Evolutionary conservation across 2,329 filamentous ascomycete species (phyloP).

Genomic region (Scytalidium sp.): DNA sequence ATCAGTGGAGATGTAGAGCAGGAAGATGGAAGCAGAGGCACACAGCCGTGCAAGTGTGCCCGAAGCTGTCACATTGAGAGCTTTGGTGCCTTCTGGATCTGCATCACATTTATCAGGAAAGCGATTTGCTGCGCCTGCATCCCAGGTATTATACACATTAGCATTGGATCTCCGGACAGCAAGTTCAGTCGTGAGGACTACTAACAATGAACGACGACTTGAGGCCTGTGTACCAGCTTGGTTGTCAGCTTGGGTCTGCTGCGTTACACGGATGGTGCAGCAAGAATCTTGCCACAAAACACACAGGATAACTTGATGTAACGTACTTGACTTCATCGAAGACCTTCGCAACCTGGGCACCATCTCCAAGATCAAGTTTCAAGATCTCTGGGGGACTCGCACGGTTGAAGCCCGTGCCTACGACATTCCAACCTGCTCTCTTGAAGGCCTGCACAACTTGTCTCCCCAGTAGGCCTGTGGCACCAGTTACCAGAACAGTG

Average conservation of each 20-base stretch:
- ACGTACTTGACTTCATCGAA: constrained; percentile 55
- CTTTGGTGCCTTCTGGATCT: constrained; percentile 71
- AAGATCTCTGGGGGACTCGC: constrained; percentile 68
- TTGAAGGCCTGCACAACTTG: constrained; percentile 73
- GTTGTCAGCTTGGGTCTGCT: constrained; percentile 11
- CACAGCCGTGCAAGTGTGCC: constrained; percentile 64
- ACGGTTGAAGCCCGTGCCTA: constrained; percentile 71
- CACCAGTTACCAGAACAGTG: constrained; percentile 75
- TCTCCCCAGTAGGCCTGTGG: constrained; percentile 78
- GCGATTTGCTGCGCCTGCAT: constrained; percentile 75
- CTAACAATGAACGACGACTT: constrained; percentile 79
- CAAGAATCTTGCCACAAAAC: too few relatives aligned
- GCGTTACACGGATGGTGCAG: constrained; percentile 1
- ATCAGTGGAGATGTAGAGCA: constrained; percentile 80
- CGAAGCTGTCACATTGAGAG: constrained; percentile 73
- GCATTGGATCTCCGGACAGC: neutral
- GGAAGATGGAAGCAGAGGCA: constrained; percentile 54
- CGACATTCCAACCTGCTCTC: constrained; percentile 62
- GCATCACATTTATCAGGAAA: constrained; percentile 83
- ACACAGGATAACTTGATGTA: constrained; percentile 2
- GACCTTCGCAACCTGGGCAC: constrained; percentile 42
- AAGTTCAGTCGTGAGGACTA: constrained; percentile 1
- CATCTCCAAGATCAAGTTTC: constrained; percentile 28
- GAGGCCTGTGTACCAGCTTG: constrained; percentile 49
- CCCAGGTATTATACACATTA: constrained; percentile 5